Base-by-base conservation (phyloP, 345 rosid genomes). In the Hevea brasiliensis region DNA sequence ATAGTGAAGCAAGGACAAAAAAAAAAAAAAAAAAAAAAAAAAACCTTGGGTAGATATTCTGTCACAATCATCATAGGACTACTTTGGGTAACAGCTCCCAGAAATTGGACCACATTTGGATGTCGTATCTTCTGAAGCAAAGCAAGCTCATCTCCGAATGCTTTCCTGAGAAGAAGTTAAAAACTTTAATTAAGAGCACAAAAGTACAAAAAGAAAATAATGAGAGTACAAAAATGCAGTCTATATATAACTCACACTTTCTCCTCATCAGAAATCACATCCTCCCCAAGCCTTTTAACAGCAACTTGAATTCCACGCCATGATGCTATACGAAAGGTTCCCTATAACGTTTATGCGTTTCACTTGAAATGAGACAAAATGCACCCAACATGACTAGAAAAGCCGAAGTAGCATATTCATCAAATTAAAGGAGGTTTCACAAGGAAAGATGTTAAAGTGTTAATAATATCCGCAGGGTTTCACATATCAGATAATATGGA, bases 281-380 rank as follows among this genome's bases (percentile, higher is more conserved):
- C 86, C 70, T 90, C 99, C n/a, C 77, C 84, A 44, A 95, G 92
- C 81, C 64, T 90, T 75, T 95, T 95, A 60, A 92, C 97, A 24
- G 98, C 99, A 72, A 95, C 97, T 81, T 89, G 67, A 70, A 87
- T 95, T n/a, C 99, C 99, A 65, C 94, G 94, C 99, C 99, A 95
- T 48, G 84, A 85, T 76, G 92, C 97, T 62, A 81, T 77, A 59
- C 86, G 74, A 64, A 85, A 94, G 67, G 98, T 94, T 74, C 98
- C 98, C 99, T 92, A 61, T 62, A 83, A 23, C 40, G 62, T 14
- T 59, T 55, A 72, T 15, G 27, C 71, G 67, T 23, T 50, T 65
- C n/a, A 59, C 27, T 76, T 48, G 27, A 57, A 61, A 37, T 64
- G 29, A 32, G n/a, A 66, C 54, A 10, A 71, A 58, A 5, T 61